Evolutionary conservation across 2,329 filamentous ascomycete species (phyloP).

Genomic region (Colletotrichum sp.): DNA sequence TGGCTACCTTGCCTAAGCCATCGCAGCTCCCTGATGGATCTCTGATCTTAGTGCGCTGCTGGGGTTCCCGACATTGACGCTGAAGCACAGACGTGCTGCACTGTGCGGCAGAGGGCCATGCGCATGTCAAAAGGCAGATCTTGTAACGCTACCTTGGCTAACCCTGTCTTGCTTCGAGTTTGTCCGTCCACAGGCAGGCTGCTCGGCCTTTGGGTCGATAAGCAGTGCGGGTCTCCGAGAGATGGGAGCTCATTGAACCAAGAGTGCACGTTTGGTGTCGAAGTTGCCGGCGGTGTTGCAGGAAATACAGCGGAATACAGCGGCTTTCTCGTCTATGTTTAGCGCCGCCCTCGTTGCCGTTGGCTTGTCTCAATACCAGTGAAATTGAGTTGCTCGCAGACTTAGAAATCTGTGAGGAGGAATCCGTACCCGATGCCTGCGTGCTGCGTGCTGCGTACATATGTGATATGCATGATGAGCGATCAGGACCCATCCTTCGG

Average conservation of each 20-base stretch:
- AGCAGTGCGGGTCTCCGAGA: not conserved
- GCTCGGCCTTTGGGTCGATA: not conserved
- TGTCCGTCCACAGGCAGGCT: not conserved
- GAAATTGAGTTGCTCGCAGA: not conserved
- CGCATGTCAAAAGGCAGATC: conserved; percentile 22
- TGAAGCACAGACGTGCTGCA: conserved; percentile 20
- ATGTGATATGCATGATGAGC: not conserved
- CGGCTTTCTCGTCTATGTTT: not conserved
- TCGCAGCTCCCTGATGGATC: conserved; percentile 1
- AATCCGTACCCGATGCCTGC: conserved; percentile 2
- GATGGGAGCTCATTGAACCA: not conserved
- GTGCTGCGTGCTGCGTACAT: not conserved
- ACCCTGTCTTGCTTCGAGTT: not conserved
- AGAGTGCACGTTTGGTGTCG: not conserved
- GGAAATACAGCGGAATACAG: not conserved
- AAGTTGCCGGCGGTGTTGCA: not conserved
- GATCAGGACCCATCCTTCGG: not conserved
- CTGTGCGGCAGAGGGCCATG: conserved; percentile 22
- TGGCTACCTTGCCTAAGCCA: not conserved
- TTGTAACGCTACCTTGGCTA: conserved; percentile 20
- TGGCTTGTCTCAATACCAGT: not conserved
- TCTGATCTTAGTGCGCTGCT: conserved; percentile 17
- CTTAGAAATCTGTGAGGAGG: not conserved
- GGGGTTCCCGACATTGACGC: conserved; percentile 6
- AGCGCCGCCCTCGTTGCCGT: not conserved